Evolutionary conservation across 352 stramenopile species (phyloP).

Genomic region (Phytophthora quininea): DNA sequence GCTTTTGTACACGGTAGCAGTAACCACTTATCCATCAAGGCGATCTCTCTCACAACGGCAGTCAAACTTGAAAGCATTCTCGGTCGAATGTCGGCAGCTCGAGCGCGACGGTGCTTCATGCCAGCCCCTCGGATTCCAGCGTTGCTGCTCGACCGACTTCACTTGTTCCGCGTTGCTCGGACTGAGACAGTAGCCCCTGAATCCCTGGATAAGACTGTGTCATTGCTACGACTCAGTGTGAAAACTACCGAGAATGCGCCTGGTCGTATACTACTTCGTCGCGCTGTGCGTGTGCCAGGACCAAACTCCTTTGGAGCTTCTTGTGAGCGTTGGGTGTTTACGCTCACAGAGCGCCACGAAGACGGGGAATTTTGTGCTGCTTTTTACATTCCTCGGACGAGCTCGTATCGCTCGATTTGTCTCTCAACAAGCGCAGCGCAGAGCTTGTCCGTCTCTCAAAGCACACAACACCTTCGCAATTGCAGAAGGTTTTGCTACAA

Average conservation of each 20-base stretch:
- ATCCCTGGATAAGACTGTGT: constrained; percentile 8
- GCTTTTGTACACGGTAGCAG: constrained; percentile 49
- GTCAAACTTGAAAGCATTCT: constrained; percentile 68
- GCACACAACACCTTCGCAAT: constrained; percentile 15
- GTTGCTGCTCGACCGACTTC: constrained; percentile 68
- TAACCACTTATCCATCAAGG: constrained; percentile 5
- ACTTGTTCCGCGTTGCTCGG: constrained; percentile 45
- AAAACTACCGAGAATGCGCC: constrained; percentile 22
- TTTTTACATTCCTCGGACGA: constrained; percentile 30
- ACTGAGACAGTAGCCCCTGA: constrained; percentile 19
- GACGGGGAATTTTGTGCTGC: constrained; percentile 24
- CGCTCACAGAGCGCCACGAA: constrained; percentile 28
- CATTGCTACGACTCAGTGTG: constrained; percentile 24
- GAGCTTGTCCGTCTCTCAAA: constrained; percentile 27
- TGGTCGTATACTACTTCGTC: constrained; percentile 36
- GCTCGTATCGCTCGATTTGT: constrained; percentile 7
- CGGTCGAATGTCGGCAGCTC: constrained; percentile 47
- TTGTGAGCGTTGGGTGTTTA: constrained; percentile 30
- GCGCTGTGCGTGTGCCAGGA: constrained; percentile 21
- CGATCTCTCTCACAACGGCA: constrained; percentile 15
- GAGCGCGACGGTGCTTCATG: constrained; percentile 41
- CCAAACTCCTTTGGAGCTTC: not conserved
- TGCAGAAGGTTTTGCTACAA: constrained; percentile 16
- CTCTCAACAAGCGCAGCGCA: constrained; percentile 18
- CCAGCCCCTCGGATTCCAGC: constrained; percentile 33